A percentile compares a stretch with the other conserved stretches of the same genome.
These are phyloP conservation scores for Aspergillus biplanus DNA, from an alignment of 495 filamentous ascomycete genomes.

Conservation along the genomic window DNA sequence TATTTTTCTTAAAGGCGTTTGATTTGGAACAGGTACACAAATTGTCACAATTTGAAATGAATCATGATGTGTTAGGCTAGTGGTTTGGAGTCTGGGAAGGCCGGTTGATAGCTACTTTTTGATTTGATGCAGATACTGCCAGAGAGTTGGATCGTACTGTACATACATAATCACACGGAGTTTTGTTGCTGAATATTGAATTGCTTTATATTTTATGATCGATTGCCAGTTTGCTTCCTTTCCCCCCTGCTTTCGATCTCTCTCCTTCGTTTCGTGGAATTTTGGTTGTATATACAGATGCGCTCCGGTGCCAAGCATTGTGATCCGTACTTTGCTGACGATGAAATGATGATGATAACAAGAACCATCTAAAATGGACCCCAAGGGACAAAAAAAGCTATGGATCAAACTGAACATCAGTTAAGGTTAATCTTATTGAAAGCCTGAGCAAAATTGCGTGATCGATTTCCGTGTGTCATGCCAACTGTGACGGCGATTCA, in stretches of 20 bases:
- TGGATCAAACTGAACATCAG: too few species aligned
- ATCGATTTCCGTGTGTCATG: constrained; percentile 56
- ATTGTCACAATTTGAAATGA: constrained; percentile 35
- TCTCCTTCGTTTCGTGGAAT: too few species aligned
- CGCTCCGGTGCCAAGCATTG: too few species aligned
- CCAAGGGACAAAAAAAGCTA: too few species aligned
- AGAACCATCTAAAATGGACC: too few species aligned
- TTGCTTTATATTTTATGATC: not conserved
- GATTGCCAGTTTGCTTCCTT: not conserved
- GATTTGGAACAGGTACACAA: constrained; percentile 35
- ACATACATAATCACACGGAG: constrained; percentile 31
- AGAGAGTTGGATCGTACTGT: constrained; percentile 28
- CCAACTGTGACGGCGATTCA: not conserved
- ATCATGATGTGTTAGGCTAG: constrained; percentile 21
- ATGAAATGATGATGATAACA: too few species aligned
- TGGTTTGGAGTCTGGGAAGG: constrained; percentile 20
- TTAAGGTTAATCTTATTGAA: too few species aligned
- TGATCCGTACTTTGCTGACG: too few species aligned
- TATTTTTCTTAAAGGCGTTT: constrained; percentile 29
- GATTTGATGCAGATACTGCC: constrained; percentile 24
- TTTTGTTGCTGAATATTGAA: constrained; percentile 4
- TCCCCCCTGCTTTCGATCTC: too few species aligned
- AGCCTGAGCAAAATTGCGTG: constrained; percentile 35
- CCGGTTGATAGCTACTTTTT: constrained; percentile 16
- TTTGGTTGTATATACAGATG: not conserved